These are phyloP conservation scores for Fusarium staphyleae DNA, from an alignment of 2,329 filamentous ascomycete genomes.

Conservation along the genomic window DNA sequence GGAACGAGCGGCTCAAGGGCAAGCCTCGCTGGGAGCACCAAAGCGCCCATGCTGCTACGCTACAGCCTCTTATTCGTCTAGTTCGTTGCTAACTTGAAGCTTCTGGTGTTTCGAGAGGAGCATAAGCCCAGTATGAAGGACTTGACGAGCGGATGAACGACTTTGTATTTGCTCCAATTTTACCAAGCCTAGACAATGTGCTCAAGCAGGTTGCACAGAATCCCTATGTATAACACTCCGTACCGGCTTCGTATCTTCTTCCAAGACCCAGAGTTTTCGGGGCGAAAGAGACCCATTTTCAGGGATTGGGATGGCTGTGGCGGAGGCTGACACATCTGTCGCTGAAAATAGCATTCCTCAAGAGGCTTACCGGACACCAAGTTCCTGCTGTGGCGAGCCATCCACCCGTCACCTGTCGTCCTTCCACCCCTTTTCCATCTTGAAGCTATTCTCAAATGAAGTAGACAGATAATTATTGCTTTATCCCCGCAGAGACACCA, in stretches of 20 bases:
- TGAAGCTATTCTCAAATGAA: slow-evolving; percentile 7
- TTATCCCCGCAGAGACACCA: not conserved
- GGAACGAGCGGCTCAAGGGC: slow-evolving; percentile 14
- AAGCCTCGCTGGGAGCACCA: slow-evolving; percentile 17
- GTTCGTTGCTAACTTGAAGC: not conserved
- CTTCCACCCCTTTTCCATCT: not conserved
- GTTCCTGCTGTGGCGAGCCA: slow-evolving; percentile 26
- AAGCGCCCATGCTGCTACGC: slow-evolving; percentile 33
- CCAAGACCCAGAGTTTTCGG: not conserved
- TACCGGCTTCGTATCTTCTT: too few species aligned
- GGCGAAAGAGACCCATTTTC: not conserved
- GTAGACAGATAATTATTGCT: not conserved
- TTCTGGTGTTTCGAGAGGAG: slow-evolving; percentile 5
- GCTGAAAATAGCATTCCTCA: slow-evolving; percentile 35
- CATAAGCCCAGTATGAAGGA: slow-evolving; percentile 16
- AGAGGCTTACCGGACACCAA: slow-evolving; percentile 1
- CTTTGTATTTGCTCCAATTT: too few species aligned
- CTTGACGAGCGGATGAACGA: not conserved
- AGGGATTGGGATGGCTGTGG: slow-evolving; percentile 39
- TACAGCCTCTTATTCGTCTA: slow-evolving; percentile 37
- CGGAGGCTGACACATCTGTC: slow-evolving; percentile 25
- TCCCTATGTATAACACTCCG: too few species aligned
- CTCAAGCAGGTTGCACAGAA: too few species aligned
- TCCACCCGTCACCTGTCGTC: not conserved
- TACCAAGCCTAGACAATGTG: too few species aligned